These are phyloP conservation scores for Turnera subulata DNA, from an alignment of 345 rosid species.

Conservation along the genomic window DNA sequence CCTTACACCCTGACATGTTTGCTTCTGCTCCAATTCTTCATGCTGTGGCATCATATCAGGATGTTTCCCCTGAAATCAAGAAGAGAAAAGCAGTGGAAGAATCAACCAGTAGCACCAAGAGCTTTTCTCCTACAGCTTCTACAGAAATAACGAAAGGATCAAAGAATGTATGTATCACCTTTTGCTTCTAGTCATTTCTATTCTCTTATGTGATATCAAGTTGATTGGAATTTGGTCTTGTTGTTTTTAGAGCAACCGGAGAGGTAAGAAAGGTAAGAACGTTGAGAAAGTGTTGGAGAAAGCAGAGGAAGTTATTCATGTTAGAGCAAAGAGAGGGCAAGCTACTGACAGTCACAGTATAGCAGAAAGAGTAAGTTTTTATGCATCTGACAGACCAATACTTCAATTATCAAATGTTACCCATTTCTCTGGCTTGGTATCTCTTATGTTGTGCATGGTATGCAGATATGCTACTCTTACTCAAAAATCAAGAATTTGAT, in stretches of 20 bases:
- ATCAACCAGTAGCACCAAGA: slow-evolving; percentile 21
- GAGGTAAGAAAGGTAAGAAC: slow-evolving; percentile 17
- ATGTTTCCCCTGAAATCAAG: slow-evolving; percentile 20
- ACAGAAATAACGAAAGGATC: slow-evolving; percentile 11
- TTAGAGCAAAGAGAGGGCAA: slow-evolving; percentile 73
- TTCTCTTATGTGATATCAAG: not conserved
- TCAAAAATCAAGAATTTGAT: not conserved
- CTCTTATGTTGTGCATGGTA: no score
- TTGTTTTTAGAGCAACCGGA: slow-evolving; percentile 2
- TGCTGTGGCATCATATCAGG: slow-evolving; percentile 4
- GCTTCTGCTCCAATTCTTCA: slow-evolving; percentile 8
- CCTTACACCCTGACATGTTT: slow-evolving; percentile 13
- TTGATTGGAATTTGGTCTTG: not conserved
- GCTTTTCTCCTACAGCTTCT: slow-evolving; percentile 22
- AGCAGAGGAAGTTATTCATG: slow-evolving; percentile 20
- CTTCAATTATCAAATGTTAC: no score
- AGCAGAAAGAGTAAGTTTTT: slow-evolving; percentile 56
- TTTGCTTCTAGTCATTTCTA: no score
- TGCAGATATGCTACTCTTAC: no score
- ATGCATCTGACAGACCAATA: no score
- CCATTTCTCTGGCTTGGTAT: no score
- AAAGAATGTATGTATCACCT: slow-evolving; percentile 19
- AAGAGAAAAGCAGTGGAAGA: slow-evolving; percentile 22
- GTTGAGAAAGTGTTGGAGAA: slow-evolving; percentile 8
- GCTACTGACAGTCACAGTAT: slow-evolving; percentile 63